phyloP scores from a whole-genome alignment of 768 basidiomycete genomes.

The Phanerodontia chrysosporium region DNA sequence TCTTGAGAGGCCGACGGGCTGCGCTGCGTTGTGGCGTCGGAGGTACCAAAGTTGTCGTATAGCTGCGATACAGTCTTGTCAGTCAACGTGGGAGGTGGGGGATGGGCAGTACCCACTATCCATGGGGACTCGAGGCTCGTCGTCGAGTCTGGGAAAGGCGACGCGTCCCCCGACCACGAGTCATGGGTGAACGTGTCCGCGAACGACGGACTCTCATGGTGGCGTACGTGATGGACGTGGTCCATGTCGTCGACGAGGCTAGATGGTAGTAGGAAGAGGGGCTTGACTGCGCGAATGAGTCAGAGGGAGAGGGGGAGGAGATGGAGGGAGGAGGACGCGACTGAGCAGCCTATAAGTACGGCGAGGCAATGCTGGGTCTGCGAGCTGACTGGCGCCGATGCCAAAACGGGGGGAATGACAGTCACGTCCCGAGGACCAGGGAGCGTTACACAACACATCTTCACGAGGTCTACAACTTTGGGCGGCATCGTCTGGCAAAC shows the following conservation, averaged over 20 bases:
- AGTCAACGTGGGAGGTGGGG: no score
- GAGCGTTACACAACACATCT: neutral
- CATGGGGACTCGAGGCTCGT: neutral
- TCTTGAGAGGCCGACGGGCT: neutral
- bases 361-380: slow-evolving; percentile 1
- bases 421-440: neutral
- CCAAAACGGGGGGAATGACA: neutral
- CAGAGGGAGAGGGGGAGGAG: neutral
- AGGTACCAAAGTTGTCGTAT: neutral
- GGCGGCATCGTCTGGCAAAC: no score
- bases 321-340: neutral
- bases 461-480: neutral
- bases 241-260: neutral
- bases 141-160: neutral
- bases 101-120: neutral
- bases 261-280: neutral
- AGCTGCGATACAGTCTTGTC: no score
- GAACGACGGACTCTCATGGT: neutral
- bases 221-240: neutral
- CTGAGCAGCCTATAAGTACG: neutral
- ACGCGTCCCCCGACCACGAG: neutral
- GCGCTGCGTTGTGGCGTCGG: neutral
- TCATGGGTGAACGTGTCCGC: neutral
- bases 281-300: neutral
- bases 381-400: neutral